Conservation (phyloP, 805 yeast genomes). For the Metschnikowia shivogae region DNA sequence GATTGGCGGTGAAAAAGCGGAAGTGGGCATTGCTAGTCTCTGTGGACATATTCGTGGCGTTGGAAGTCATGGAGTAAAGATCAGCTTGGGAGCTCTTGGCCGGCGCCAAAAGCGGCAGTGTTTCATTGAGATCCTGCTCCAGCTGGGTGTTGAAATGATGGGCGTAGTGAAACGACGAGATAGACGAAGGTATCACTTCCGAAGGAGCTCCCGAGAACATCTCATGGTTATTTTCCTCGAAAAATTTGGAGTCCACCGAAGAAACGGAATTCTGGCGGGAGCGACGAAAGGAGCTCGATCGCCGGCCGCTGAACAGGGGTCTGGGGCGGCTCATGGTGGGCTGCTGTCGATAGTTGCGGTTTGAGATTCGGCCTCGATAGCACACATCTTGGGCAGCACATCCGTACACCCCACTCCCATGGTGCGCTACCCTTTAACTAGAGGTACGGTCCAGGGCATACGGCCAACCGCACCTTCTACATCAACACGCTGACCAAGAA, state of each 20-base stretch:
- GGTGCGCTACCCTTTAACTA: too few species aligned
- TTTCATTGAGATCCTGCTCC: conserved; percentile 24
- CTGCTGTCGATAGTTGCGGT: too few species aligned
- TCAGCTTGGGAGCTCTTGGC: conserved; percentile 24
- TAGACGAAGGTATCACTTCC: conserved; percentile 72
- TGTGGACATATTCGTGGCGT: conserved; percentile 32
- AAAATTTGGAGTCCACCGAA: conserved; percentile 29
- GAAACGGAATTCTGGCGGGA: conserved; percentile 32
- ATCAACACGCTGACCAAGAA: too few species aligned
- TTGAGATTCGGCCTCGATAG: too few species aligned
- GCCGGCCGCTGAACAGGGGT: conserved; percentile 18
- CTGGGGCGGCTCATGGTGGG: conserved; percentile 4
- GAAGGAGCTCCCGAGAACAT: conserved; percentile 76
- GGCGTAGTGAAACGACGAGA: conserved; percentile 70
- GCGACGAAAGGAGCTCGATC: conserved; percentile 25
- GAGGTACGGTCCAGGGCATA: too few species aligned
- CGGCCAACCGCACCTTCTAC: too few species aligned
- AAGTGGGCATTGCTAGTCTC: conserved; percentile 46
- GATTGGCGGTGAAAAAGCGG: conserved; percentile 77
- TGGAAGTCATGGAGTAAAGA: conserved; percentile 32
- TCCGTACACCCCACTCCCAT: too few species aligned
- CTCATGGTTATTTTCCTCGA: conserved; percentile 63
- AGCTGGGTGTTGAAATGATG: conserved; percentile 41
- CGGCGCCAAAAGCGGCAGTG: conserved; percentile 33
- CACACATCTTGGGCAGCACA: too few species aligned